Percentiles rank a stretch among this genome's conserved stretches.
Conservation (phyloP, 208 protist genomes). For the Trypanosoma boissoni region DNA sequence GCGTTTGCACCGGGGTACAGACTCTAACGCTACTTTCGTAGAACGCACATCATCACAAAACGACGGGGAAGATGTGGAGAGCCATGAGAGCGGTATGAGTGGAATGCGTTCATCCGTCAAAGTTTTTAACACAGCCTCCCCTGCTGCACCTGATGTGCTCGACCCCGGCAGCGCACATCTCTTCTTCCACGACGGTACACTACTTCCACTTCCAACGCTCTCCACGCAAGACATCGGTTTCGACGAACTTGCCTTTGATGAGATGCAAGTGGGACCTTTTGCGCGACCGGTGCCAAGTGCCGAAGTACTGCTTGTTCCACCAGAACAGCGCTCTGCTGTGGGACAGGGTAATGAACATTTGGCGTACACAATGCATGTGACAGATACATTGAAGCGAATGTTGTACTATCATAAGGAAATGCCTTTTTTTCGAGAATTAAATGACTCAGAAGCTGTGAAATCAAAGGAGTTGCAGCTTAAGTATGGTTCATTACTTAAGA, state of each 20-base stretch:
- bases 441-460: constrained; percentile 43
- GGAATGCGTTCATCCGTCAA: constrained; percentile 10
- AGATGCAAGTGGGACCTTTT: constrained; percentile 11
- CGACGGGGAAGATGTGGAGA: constrained; percentile 7
- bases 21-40: constrained; percentile 53
- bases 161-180: constrained; percentile 14
- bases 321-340: constrained; percentile 19
- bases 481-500: constrained; percentile 60
- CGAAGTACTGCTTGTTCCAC: constrained; percentile 17
- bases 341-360: constrained; percentile 15
- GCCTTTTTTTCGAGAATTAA: constrained; percentile 32
- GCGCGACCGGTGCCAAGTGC: constrained; percentile 16
- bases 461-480: constrained; percentile 45
- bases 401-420: constrained; percentile 50
- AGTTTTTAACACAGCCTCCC: constrained; percentile 1
- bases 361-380: constrained; percentile 42
- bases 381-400: constrained; percentile 37
- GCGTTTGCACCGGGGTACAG: constrained; percentile 30
- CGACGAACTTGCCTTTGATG: constrained; percentile 43
- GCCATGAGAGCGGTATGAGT: constrained; percentile 2
- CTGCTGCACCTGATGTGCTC: constrained; percentile 10
- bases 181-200: constrained; percentile 33
- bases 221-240: constrained; percentile 67
- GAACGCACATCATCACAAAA: constrained; percentile 27
- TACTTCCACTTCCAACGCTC: constrained; percentile 53